Evolutionary conservation across 805 yeast species (phyloP), one percentile per base, ranked within the genome.

Genomic region (Starmerella apis): DNA sequence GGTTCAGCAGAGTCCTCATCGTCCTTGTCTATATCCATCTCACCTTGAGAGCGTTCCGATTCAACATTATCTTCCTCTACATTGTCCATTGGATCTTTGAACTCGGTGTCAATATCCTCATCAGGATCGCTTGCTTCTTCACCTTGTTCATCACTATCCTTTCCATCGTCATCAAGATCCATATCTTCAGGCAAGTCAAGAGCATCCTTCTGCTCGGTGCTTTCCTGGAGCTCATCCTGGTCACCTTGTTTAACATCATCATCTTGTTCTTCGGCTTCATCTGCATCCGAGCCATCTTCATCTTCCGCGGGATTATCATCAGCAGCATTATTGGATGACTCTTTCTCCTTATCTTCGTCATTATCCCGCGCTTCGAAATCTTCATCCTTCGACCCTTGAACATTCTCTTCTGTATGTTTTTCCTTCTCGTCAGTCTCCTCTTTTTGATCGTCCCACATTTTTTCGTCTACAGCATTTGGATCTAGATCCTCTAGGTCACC

Each of bases 381-480:
- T 32, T 66, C 71, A 10, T 68, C 71, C 33, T 66, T 57, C 14
- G 35, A 13, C 24, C 67, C 74, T 8, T 77, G 76, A 20, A 78
- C 78, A 24, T 78, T 77, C 44, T 74, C 78, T 24, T 87, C 94
- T 8, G 88, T 74, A 38, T 86, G 85, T 63, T 87, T 87, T 60
- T 87, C 95, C 61, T 86, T 61, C 14, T 59, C 59, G 24, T 77
- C 74, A 55, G 77, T 77, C 14, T 81, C 86, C 50, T 79, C 75
- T 11, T 82, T 84, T 63, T 90, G 87, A 61, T 88, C 96, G 61
- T 90, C 92, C 95, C 97, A 90, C 95, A 86, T 86, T 68, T 86
- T 90, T 57, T 90, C 96, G 64, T 90, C 97, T 45, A 90, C 79
- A 3, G 95, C 95, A 66, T 87, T 86, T 1, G 95, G 95, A 71